Base-by-base conservation (phyloP, 352 stramenopile genomes). In the Plasmopara muralis region DNA sequence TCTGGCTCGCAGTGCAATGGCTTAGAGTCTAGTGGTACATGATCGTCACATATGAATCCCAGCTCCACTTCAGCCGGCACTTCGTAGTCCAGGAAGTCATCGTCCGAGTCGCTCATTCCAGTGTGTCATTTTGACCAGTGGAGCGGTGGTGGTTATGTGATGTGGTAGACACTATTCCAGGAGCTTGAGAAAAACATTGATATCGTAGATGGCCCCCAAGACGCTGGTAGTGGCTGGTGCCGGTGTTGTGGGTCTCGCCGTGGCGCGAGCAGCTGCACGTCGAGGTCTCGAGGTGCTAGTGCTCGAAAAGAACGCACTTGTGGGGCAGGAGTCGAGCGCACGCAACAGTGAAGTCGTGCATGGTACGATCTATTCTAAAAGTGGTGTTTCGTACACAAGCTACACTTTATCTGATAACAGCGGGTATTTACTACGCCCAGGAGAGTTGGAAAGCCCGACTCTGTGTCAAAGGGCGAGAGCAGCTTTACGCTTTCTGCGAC, bases 291-390 rank as follows among this genome's bases (percentile, higher is more conserved):
- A 95, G 40, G 80, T 91, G 43, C 30, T 98, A 1, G 57, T 98
- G 15, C 55, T 98, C 5, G 95, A 98, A 66, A 73, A 73, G 55
- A 86, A 88, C 35, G 52, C 52, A 20, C 55, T 70, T 28, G 79
- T 98, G 30, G 89, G 89, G 13, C 80, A 89, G 56, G 87, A 94
- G 61, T 93, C 77, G 48, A 96, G 80, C 50, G 84, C 78, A 31
- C 82, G 95, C 34, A 98, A 97, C 63, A 97, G 86, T 46, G 90
- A 98, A 63, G 95, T 99, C 14, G 87, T 98, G 29, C 96, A 99
- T 66, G 92, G 78, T 89, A 49, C 9, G 58, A 31, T 25, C 20
- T 25, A 25, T 25, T 25, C 20, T 18, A n/a, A 29, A 35, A 43
- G 2, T 51, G 12, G 13, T 54, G 53, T 62, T 15, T 30, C 20